Percentiles rank a stretch among this genome's conserved stretches.
Conservation (phyloP, 805 yeast species). For the Candida coleopterorum region DNA sequence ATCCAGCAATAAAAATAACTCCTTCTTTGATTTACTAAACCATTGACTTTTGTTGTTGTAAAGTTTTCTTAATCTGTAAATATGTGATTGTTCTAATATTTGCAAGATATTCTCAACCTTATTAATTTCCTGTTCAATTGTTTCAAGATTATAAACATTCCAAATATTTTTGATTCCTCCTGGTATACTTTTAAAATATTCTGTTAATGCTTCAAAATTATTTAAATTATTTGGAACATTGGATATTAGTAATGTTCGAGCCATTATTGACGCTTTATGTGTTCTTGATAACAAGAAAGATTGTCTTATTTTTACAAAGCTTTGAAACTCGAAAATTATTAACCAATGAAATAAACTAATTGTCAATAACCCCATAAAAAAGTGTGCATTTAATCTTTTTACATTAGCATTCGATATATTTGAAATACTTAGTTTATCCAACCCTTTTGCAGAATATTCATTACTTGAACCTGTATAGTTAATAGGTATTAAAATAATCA, state of each 20-base stretch:
- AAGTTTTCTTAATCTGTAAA: slow-evolving; percentile 1
- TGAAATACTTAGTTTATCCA: slow-evolving; percentile 69
- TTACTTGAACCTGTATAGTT: slow-evolving; percentile 43
- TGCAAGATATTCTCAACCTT: slow-evolving; percentile 23
- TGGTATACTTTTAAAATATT: slow-evolving; percentile 39
- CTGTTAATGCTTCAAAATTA: slow-evolving; percentile 19
- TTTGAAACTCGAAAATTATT: slow-evolving; percentile 51
- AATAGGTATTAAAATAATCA: slow-evolving; percentile 61
- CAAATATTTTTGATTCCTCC: slow-evolving; percentile 55
- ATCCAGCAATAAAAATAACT: background rate
- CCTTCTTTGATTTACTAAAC: background rate
- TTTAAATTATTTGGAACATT: slow-evolving; percentile 39
- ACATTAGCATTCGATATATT: slow-evolving; percentile 55
- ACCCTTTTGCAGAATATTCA: slow-evolving; percentile 36
- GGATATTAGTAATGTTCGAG: slow-evolving; percentile 37
- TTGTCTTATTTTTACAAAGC: slow-evolving; percentile 47
- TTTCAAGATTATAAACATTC: slow-evolving; percentile 42
- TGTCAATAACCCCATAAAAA: slow-evolving; percentile 52
- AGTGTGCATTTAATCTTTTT: slow-evolving; percentile 53
- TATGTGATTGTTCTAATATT: slow-evolving; percentile 24
- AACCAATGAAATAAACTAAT: slow-evolving; percentile 54
- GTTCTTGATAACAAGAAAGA: slow-evolving; percentile 27
- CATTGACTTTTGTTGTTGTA: background rate
- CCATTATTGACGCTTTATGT: slow-evolving; percentile 19
- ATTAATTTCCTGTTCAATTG: slow-evolving; percentile 15